phyloP scores from a whole-genome alignment of 768 basidiomycete genomes.

The Hydnomerulius pinastri region DNA sequence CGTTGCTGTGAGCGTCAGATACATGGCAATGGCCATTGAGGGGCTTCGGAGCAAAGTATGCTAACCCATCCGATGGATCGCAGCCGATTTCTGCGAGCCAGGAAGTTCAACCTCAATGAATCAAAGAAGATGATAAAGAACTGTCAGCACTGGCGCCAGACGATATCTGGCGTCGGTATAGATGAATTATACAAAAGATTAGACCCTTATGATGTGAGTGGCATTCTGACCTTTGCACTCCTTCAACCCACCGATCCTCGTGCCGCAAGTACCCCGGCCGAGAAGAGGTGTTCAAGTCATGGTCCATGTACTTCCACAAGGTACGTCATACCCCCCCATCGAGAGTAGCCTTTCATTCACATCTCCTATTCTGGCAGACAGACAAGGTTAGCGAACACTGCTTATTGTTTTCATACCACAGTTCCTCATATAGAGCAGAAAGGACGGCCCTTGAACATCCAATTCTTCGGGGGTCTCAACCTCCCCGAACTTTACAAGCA shows the following conservation, averaged over 20 bases:
- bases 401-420: neutral
- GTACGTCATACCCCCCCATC: constrained; percentile 34
- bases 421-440: constrained; percentile 38
- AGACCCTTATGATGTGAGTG: constrained; percentile 71
- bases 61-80: constrained; percentile 8
- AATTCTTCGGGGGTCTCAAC: constrained; percentile 62
- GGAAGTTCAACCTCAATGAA: constrained; percentile 59
- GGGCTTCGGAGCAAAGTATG: neutral
- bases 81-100: constrained; percentile 78
- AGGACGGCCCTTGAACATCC: constrained; percentile 73
- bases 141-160: constrained; percentile 69
- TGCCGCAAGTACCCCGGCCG: constrained; percentile 64
- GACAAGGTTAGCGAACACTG: constrained; percentile 56
- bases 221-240: neutral
- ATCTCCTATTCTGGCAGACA: constrained; percentile 40
- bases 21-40: neutral
- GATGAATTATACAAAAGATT: constrained; percentile 61
- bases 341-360: neutral
- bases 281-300: constrained; percentile 67
- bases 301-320: constrained; percentile 83
- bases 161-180: constrained; percentile 63
- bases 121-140: constrained; percentile 66
- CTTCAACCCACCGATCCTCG: neutral
- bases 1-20: constrained; percentile 51
- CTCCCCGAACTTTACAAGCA: constrained; percentile 55